Percentiles rank a stretch among this genome's conserved stretches.
phyloP scores from a whole-genome alignment of 306 rosid species.

The Notholithocarpus densiflorus region DNA sequence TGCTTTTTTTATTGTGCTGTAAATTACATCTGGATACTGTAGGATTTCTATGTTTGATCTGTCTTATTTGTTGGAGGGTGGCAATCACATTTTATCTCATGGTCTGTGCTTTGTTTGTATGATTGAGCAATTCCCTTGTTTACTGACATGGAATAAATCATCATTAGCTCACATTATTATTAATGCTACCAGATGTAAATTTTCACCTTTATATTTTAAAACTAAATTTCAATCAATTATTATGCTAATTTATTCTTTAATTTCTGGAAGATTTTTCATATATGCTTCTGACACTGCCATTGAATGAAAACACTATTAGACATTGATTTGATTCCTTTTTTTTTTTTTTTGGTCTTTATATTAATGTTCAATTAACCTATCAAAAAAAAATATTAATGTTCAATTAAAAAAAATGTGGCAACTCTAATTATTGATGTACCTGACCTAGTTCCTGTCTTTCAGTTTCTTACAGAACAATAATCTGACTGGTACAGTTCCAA shows the following conservation, averaged over 20 bases:
- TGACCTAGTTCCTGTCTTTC: conserved; percentile 32
- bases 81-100: background rate
- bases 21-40: background rate
- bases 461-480: conserved; percentile 87
- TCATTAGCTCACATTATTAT: background rate
- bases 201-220: background rate
- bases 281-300: background rate
- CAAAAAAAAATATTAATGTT: conserved; percentile 9
- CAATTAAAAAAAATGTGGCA: background rate
- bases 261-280: background rate
- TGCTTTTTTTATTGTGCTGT: background rate
- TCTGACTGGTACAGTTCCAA: conserved; percentile 79
- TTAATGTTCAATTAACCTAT: conserved; percentile 1
- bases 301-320: background rate
- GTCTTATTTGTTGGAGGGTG: background rate
- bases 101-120: background rate
- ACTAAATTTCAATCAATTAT: background rate
- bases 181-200: conserved; percentile 9
- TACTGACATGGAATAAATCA: background rate
- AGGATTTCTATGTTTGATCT: background rate
- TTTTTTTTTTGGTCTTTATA: background rate
- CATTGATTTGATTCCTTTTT: background rate
- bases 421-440: background rate
- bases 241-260: background rate
- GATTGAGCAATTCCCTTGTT: background rate